Evolutionary conservation across 1,284 basidiomycete genomes (phyloP).

Genomic region (Ustilago sp.): DNA sequence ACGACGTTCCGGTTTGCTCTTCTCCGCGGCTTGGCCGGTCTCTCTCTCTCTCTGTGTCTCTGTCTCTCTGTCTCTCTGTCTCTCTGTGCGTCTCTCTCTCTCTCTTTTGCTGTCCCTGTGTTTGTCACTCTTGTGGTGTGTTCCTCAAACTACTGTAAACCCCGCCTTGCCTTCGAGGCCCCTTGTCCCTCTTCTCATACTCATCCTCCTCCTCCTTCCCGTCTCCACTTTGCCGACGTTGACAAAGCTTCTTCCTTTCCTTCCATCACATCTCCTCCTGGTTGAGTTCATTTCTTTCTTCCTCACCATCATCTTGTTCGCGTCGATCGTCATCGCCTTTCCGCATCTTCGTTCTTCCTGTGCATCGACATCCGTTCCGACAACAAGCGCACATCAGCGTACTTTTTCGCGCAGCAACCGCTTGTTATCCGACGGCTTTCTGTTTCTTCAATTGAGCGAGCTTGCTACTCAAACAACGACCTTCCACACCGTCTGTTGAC

Average conservation of each 20-base stretch:
- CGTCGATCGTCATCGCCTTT: neutral
- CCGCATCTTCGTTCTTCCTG: neutral
- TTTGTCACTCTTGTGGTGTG: neutral
- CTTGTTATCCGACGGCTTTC: no score
- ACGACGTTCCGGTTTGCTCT: constrained; percentile 5
- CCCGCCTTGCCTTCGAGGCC: neutral
- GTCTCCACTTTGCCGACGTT: constrained; percentile 1
- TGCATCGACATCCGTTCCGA: neutral
- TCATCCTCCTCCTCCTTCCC: neutral
- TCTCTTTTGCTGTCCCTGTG: neutral
- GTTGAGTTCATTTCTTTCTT: constrained; percentile 10
- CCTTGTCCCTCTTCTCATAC: neutral
- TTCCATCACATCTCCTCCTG: constrained; percentile 1
- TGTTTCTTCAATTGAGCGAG: no score
- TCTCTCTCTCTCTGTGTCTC: neutral
- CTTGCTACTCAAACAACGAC: no score
- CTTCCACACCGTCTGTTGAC: no score
- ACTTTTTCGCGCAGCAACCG: no score
- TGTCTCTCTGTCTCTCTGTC: neutral
- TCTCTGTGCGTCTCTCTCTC: neutral
- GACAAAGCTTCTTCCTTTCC: neutral
- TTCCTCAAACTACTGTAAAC: neutral
- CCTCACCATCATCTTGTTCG: constrained; percentile 6
- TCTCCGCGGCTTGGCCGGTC: constrained; percentile 13
- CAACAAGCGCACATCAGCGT: neutral